Evolutionary conservation across 192 early-diverging fungal species (phyloP).

Genomic region (Fimicolochytrium jonesii): DNA sequence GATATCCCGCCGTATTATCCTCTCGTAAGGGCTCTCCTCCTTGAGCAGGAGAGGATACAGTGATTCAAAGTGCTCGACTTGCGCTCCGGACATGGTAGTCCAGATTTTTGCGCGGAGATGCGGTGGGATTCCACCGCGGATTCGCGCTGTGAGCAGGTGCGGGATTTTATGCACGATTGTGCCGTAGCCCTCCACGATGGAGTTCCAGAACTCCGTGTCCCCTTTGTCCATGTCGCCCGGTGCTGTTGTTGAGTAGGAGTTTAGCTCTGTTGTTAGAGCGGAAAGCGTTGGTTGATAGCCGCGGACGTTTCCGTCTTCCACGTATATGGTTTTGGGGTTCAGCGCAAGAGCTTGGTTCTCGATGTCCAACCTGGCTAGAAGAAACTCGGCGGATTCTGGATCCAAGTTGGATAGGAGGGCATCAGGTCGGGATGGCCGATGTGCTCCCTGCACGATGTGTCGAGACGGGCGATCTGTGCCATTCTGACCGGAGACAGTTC

Average conservation of each 20-base stretch:
- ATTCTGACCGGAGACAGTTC: neutral
- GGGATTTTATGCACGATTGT: slow-evolving; percentile 21
- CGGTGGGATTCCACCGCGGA: slow-evolving; percentile 75
- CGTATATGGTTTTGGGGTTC: slow-evolving; percentile 35
- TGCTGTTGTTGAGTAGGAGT: slow-evolving; percentile 5
- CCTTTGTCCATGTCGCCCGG: neutral
- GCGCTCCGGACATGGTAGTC: slow-evolving; percentile 77
- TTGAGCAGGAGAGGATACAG: slow-evolving; percentile 65
- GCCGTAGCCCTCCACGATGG: slow-evolving; percentile 24
- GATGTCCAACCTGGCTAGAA: slow-evolving; percentile 24
- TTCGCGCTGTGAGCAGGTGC: slow-evolving; percentile 55
- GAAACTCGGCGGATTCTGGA: slow-evolving; percentile 17
- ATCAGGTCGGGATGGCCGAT: neutral
- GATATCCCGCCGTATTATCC: slow-evolving; percentile 83
- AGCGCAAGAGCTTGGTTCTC: slow-evolving; percentile 28
- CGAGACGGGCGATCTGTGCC: neutral
- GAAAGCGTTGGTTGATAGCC: slow-evolving; percentile 15
- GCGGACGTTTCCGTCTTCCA: slow-evolving; percentile 22
- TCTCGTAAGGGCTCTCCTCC: slow-evolving; percentile 55
- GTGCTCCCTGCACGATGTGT: neutral
- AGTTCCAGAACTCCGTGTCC: slow-evolving; percentile 32
- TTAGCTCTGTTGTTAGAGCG: neutral
- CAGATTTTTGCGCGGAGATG: slow-evolving; percentile 81
- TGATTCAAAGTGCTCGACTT: slow-evolving; percentile 59
- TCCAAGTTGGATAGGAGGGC: slow-evolving; percentile 18